Evolutionary conservation across 495 filamentous ascomycete genomes (phyloP).

Genomic region (Neurospora sp.): DNA sequence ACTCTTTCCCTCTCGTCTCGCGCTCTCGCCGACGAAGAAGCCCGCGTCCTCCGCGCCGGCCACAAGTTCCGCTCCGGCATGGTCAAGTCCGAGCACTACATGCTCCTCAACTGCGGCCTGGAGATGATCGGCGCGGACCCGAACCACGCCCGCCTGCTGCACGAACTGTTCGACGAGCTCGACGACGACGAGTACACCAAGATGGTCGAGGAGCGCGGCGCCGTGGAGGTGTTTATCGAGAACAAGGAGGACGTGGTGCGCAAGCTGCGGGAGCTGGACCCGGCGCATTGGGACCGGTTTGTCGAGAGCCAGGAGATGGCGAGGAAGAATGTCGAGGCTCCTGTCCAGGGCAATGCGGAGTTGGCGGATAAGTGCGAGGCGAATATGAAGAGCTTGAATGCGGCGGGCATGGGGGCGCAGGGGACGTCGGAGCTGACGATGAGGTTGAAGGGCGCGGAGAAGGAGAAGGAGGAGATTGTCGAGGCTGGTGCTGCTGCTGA

Average conservation of each 20-base stretch:
- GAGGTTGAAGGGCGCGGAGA: not conserved
- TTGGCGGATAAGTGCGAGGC: not conserved
- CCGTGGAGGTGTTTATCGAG: constrained; percentile 50
- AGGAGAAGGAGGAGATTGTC: not conserved
- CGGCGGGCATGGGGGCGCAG: not conserved
- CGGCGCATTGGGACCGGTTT: constrained; percentile 52
- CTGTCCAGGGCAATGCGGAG: not conserved
- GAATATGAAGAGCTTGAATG: not conserved
- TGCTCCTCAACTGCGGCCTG: constrained; percentile 28
- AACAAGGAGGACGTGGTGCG: constrained; percentile 38
- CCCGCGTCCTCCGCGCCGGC: constrained; percentile 72
- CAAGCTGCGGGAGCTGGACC: constrained; percentile 45
- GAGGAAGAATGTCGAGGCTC: constrained; percentile 39
- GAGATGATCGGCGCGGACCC: constrained; percentile 44
- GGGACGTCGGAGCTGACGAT: not conserved
- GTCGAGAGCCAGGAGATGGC: constrained; percentile 59
- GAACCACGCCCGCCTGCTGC: constrained; percentile 45
- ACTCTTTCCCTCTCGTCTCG: constrained; percentile 71
- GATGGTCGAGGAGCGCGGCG: constrained; percentile 44
- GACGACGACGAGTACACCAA: constrained; percentile 49
- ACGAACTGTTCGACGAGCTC: constrained; percentile 53
- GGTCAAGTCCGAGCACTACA: constrained; percentile 35
- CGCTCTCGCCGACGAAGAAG: constrained; percentile 80
- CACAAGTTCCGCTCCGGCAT: constrained; percentile 63
- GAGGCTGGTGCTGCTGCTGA: not conserved